Evolutionary conservation across 169 alveolate genomes (phyloP).

Genomic region (Plasmodium malariae): DNA sequence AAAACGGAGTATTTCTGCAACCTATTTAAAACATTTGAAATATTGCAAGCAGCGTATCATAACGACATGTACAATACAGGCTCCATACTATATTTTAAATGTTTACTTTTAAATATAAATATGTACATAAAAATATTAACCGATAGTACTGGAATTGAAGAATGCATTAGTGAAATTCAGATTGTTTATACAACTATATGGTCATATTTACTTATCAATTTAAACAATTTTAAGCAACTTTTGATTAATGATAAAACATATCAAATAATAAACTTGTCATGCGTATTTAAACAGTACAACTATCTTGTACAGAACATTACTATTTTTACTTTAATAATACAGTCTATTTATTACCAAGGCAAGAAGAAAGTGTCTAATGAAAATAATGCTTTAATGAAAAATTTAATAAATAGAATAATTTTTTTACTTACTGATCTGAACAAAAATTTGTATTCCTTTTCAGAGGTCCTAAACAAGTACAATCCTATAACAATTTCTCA

Average conservation of each 20-base stretch:
- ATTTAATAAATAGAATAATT: conserved; percentile 9
- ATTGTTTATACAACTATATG: conserved; percentile 20
- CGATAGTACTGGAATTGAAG: conserved; percentile 14
- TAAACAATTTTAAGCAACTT: conserved; percentile 38
- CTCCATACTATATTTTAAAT: conserved; percentile 34
- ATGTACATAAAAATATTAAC: conserved; percentile 58
- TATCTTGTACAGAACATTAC: conserved; percentile 66
- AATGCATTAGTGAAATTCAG: conserved; percentile 26
- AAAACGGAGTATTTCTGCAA: background rate
- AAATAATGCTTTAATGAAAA: conserved; percentile 28
- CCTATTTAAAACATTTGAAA: background rate
- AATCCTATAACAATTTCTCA: background rate
- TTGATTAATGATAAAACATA: conserved; percentile 32
- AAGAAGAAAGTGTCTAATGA: conserved; percentile 19
- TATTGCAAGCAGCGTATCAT: conserved; percentile 67
- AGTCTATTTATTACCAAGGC: conserved; percentile 34
- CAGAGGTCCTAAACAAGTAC: conserved; percentile 38
- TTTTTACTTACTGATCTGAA: conserved; percentile 13
- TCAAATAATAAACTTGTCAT: conserved; percentile 65
- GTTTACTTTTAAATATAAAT: conserved; percentile 21
- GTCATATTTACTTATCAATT: conserved; percentile 11
- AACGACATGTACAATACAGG: conserved; percentile 37
- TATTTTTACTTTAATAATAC: conserved; percentile 52
- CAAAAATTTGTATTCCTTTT: conserved; percentile 30
- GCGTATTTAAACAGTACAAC: conserved; percentile 53